These are phyloP conservation scores for Amanita rubescens DNA, from an alignment of 768 basidiomycete genomes.

Conservation along the genomic window DNA sequence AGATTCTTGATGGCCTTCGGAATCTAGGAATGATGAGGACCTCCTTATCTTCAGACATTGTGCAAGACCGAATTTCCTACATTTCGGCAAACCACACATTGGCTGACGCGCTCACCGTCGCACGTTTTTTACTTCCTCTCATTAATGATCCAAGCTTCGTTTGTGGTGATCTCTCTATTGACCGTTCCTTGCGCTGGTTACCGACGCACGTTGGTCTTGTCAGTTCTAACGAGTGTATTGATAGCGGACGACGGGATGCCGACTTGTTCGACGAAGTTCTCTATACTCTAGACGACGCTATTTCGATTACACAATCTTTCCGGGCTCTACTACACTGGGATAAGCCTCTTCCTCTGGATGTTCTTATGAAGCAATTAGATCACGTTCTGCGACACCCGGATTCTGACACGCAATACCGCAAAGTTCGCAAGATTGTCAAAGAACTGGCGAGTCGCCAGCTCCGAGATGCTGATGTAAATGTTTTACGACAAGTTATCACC, in stretches of 20 bases:
- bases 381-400: conserved; percentile 12
- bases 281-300: conserved; percentile 19
- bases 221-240: conserved; percentile 21
- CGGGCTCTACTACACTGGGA: conserved; percentile 32
- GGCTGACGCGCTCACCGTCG: conserved; percentile 5
- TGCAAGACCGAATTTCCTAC: conserved; percentile 28
- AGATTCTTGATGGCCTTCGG: conserved; percentile 11
- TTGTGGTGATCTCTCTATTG: neutral
- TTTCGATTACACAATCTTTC: conserved; percentile 22
- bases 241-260: conserved; percentile 16
- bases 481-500: conserved; percentile 13
- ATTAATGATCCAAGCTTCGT: conserved; percentile 9
- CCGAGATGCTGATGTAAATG: conserved; percentile 10
- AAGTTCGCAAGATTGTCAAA: conserved; percentile 21
- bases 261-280: conserved; percentile 35
- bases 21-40: conserved; percentile 21
- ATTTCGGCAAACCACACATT: conserved; percentile 19
- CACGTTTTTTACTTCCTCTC: conserved; percentile 18
- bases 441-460: conserved; percentile 22
- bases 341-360: conserved; percentile 20
- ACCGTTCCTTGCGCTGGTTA: conserved; percentile 23
- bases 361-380: conserved; percentile 28
- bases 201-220: conserved; percentile 29
- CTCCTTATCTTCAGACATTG: conserved; percentile 22
- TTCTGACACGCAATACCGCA: conserved; percentile 9